Base-by-base conservation (phyloP, 148 eudicot species). In the Chenopodium quinoa region DNA sequence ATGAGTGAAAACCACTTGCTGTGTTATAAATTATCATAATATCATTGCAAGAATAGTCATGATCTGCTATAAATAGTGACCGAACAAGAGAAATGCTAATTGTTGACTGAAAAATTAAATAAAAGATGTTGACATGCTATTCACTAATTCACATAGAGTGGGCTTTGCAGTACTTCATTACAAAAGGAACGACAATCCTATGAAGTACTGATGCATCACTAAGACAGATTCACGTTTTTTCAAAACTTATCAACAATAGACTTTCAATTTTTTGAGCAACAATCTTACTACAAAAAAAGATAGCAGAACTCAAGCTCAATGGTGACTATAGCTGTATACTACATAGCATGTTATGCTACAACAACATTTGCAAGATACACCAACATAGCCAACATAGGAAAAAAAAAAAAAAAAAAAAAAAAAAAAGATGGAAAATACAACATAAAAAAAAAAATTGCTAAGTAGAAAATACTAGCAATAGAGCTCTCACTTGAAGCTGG, bases 401-500 rank as follows among this genome's bases (percentile, higher is more conserved):
- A 40, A 23, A 19, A 27, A n/a, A n/a, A n/a, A n/a, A n/a, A n/a
- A n/a, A n/a, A n/a, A n/a, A n/a, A n/a, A n/a, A n/a, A 2, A 3
- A 1, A 17, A 76, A 22, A 56, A 76, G 48, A 54, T 13, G 1
- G 22, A 32, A 69, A 56, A 62, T 4, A 44, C 7, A 47, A 27
- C 2, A n/a, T n/a, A n/a, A n/a, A n/a, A n/a, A 23, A 56, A 17
- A 47, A 62, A 10, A 27, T 50, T 13, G 71, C 34, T 16, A n/a
- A 75, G 22, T 27, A 22, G 77, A 71, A 79, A 16, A 50, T 23
- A 69, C 73, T 7, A 63, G 46, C 52, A 66, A 62, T 46, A 56
- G 54, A 75, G 82, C 69, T 64, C 97, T 86, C 81, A 93, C 98
- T 86, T 84, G 89, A 95, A 93, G 84, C 29, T 89, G 50, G 97